Evolutionary conservation across 2,329 filamentous ascomycete species (phyloP).

Genomic region (Fonsecaea pedrosoi): DNA sequence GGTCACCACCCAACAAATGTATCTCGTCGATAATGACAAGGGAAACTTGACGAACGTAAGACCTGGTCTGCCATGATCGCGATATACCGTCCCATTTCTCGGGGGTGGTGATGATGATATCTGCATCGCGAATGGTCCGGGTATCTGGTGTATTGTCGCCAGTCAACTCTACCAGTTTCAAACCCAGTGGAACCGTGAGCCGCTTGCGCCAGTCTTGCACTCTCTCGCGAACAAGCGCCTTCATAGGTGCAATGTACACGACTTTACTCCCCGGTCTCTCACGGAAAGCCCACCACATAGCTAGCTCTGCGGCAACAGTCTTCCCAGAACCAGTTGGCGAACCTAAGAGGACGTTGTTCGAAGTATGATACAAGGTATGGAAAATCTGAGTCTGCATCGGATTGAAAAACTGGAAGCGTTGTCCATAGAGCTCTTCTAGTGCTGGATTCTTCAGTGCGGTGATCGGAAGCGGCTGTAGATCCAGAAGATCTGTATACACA

Average conservation of each 20-base stretch:
- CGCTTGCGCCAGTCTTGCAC: slow-evolving; percentile 93
- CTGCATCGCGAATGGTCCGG: slow-evolving; percentile 89
- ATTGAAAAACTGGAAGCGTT: slow-evolving; percentile 96
- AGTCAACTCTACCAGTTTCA: slow-evolving; percentile 93
- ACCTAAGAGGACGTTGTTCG: slow-evolving; percentile 89
- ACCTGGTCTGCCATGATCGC: slow-evolving; percentile 96
- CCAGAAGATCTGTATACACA: slow-evolving; percentile 91
- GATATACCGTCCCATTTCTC: slow-evolving; percentile 99
- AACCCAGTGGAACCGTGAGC: slow-evolving; percentile 78
- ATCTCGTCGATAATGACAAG: slow-evolving; percentile 99
- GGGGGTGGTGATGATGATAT: slow-evolving; percentile 98
- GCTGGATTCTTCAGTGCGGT: slow-evolving; percentile 84
- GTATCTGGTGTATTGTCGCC: slow-evolving; percentile 98
- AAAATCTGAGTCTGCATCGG: slow-evolving; percentile 99
- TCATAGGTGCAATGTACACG: slow-evolving; percentile 99
- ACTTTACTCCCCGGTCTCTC: slow-evolving; percentile 95
- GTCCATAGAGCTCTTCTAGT: slow-evolving; percentile 84
- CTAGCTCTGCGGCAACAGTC: slow-evolving; percentile 91
- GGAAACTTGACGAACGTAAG: slow-evolving; percentile 92
- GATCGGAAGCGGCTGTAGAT: slow-evolving; percentile 87
- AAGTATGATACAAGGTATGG: slow-evolving; percentile 91
- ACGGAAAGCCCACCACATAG: slow-evolving; percentile 99
- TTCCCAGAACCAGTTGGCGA: slow-evolving; percentile 98
- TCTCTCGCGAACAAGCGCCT: slow-evolving; percentile 93
- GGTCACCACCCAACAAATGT: slow-evolving; percentile 92